phyloP scores from a whole-genome alignment of 345 rosid genomes.

The Sonneratia caseolaris region DNA sequence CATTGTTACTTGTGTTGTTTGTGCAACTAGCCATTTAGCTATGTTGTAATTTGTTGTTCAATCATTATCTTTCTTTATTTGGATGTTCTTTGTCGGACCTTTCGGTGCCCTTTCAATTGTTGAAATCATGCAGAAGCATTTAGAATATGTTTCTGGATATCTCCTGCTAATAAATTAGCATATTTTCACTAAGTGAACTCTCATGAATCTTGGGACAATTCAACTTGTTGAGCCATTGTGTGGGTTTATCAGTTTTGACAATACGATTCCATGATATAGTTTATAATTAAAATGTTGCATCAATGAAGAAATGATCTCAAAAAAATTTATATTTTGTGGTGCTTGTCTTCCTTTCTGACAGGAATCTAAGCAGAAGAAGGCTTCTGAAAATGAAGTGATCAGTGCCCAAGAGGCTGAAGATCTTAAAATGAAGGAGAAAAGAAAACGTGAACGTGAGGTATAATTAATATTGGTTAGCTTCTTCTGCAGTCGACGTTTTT shows the following conservation, averaged over 20 bases:
- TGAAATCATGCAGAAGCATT: neutral
- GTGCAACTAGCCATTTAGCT: neutral
- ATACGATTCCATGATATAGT: neutral
- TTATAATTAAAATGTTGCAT: neutral
- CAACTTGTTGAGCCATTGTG: neutral
- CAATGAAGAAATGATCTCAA: neutral
- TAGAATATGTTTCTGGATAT: neutral
- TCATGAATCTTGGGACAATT: neutral
- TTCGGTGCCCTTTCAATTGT: neutral
- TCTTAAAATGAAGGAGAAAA: slow-evolving; percentile 81
- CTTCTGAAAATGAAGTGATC: slow-evolving; percentile 42
- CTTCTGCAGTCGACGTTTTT: neutral
- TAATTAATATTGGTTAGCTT: neutral
- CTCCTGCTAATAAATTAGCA: neutral
- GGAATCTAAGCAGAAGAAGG: slow-evolving; percentile 46
- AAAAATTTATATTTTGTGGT: neutral
- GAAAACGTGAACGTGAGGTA: slow-evolving; percentile 87
- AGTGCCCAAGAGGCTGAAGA: slow-evolving; percentile 92
- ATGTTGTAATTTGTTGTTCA: neutral
- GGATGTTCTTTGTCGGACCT: neutral
- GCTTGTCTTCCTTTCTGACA: slow-evolving; percentile 15
- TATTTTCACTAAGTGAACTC: neutral
- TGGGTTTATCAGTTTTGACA: neutral
- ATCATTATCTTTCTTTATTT: neutral
- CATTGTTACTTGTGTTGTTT: neutral